phyloP scores from a whole-genome alignment of 2,329 filamentous ascomycete genomes.

The Apiospora sp. region DNA sequence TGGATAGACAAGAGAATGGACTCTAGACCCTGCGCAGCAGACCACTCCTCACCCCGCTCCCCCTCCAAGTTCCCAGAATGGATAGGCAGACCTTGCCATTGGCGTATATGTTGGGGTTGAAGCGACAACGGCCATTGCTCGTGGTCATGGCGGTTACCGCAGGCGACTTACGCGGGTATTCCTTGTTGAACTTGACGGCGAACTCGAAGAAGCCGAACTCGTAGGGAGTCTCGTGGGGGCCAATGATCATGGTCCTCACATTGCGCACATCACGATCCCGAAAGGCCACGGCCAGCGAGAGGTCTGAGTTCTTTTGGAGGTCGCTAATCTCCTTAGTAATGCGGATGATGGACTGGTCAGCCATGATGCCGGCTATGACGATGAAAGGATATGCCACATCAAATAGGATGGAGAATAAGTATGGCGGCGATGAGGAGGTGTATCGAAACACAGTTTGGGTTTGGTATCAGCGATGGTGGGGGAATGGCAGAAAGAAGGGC shows the following conservation, averaged over 20 bases:
- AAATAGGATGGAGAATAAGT: background rate
- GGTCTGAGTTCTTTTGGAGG: slow-evolving; percentile 82
- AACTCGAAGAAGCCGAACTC: slow-evolving; percentile 99
- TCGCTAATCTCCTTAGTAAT: slow-evolving; percentile 91
- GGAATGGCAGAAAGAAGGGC: background rate
- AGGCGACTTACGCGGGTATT: slow-evolving; percentile 80
- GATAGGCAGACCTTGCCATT: slow-evolving; percentile 93
- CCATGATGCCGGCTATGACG: slow-evolving; percentile 59
- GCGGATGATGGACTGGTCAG: slow-evolving; percentile 86
- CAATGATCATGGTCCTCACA: slow-evolving; percentile 87
- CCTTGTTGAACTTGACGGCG: slow-evolving; percentile 77
- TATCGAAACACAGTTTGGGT: slow-evolving; percentile 5
- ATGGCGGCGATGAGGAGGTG: background rate
- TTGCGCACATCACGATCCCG: slow-evolving; percentile 88
- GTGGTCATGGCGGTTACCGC: slow-evolving; percentile 77
- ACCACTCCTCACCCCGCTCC: slow-evolving; percentile 95
- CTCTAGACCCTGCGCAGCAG: slow-evolving; percentile 91
- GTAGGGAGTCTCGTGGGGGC: slow-evolving; percentile 93
- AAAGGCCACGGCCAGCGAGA: slow-evolving; percentile 88
- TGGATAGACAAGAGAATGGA: slow-evolving; percentile 96
- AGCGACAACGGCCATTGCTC: slow-evolving; percentile 85
- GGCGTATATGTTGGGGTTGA: slow-evolving; percentile 97
- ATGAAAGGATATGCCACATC: background rate
- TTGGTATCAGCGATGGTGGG: slow-evolving; percentile 10
- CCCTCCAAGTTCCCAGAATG: slow-evolving; percentile 94